These are phyloP conservation scores for Trypanosoma caninum DNA, from an alignment of 208 protist genomes.

Conservation along the genomic window DNA sequence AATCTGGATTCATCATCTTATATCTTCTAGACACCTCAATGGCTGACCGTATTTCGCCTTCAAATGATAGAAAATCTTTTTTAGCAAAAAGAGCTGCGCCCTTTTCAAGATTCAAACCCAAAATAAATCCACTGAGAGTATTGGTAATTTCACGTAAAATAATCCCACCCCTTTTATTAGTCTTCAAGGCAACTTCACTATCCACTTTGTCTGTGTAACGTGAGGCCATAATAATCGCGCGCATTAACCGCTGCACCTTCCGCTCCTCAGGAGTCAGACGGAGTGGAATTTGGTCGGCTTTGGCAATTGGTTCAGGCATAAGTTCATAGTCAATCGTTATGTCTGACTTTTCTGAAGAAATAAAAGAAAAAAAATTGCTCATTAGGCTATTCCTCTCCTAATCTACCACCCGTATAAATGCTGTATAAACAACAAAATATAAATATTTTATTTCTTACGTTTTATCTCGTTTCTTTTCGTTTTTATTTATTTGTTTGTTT, in stretches of 20 bases:
- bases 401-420: no score
- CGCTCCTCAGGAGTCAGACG: conserved; percentile 78
- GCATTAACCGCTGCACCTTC: conserved; percentile 87
- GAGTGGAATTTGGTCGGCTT: conserved; percentile 85
- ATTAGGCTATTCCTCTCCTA: background rate
- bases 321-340: conserved; percentile 53
- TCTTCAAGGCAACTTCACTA: conserved; percentile 46
- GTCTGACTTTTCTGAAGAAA: conserved; percentile 1
- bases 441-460: no score
- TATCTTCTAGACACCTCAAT: conserved; percentile 88
- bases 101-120: conserved; percentile 72
- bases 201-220: conserved; percentile 93
- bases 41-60: conserved; percentile 52
- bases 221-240: conserved; percentile 76
- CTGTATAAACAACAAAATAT: no score
- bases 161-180: conserved; percentile 55
- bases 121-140: conserved; percentile 74
- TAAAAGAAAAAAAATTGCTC: background rate
- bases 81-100: conserved; percentile 50
- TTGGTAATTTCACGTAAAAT: conserved; percentile 83
- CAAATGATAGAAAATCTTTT: conserved; percentile 64
- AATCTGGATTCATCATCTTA: conserved; percentile 95
- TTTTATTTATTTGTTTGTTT: background rate
- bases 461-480: no score
- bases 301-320: conserved; percentile 63